Evolutionary conservation across 108 stramenopile genomes (phyloP), one percentile per base, ranked within the genome.

Genomic region (Skeletonema tropicum): DNA sequence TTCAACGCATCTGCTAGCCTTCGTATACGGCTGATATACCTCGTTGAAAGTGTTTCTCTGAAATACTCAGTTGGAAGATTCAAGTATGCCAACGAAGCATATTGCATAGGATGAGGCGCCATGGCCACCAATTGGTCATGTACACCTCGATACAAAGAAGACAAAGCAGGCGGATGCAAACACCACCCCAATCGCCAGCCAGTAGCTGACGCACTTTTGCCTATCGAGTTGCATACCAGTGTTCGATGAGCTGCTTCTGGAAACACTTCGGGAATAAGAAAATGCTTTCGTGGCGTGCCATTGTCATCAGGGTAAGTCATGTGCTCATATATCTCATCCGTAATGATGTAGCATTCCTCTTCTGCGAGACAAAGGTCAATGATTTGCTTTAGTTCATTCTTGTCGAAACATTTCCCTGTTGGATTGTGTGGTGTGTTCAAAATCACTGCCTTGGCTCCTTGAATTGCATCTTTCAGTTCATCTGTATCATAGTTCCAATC

Each of bases 381-480:
- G 59, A 98, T 90, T 57, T 70, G 74, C 46, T 86, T 71, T 42
- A 98, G 70, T 79, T 98, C 96, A 13, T 83, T 68, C 23, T 58
- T 38, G 3, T 86, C 70, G 64, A 96, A 97, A 19, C 95, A 89
- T 76, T 95, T 95, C 46, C 94, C 98, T 38, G 98, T 97, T 3
- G 98, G 98, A 72, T 98, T 98, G 90, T 98, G 98, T 0, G 98
- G 97, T 12, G 95, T 89, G 87, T 98, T 98, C 49, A 98, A 52
- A 9, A 98, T 72, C 57, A 97, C 67, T 19, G 92, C 83, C 32
- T 74, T 85, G 11, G 90, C 84, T 65, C 77, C 79, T 30, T 29
- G 33, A 11, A 90, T 46, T n/a, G 87, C 87, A 45, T 76, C 48
- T 62, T 79, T 81, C 4, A 90, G 66, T 46, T 90, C 86, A 32